Evolutionary conservation across 768 basidiomycete species (phyloP).

Genomic region (Macrolepiota albuminosa): DNA sequence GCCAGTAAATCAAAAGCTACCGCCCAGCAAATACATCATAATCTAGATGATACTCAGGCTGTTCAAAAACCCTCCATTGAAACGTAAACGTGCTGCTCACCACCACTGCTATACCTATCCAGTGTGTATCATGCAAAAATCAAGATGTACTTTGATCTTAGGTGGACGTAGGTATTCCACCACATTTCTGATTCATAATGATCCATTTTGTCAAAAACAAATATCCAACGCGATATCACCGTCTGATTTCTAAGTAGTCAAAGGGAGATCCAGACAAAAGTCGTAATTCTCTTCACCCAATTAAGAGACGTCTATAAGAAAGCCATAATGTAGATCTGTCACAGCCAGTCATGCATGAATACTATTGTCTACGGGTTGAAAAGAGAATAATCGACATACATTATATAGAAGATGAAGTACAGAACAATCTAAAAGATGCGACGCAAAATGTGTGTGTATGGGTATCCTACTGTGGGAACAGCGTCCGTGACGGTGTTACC

Average conservation of each 20-base stretch:
- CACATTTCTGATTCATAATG: background rate
- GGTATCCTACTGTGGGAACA: background rate
- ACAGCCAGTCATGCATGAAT: background rate
- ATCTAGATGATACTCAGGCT: background rate
- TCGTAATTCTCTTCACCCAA: background rate
- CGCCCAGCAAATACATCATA: constrained; percentile 5
- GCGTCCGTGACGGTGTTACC: no score
- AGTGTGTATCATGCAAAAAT: constrained; percentile 57
- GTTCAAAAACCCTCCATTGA: constrained; percentile 29
- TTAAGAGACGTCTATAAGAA: background rate
- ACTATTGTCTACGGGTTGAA: background rate
- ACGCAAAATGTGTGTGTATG: background rate
- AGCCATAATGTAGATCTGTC: background rate
- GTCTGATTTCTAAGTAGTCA: background rate
- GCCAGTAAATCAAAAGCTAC: constrained; percentile 22
- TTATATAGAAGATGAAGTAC: background rate
- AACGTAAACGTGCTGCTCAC: constrained; percentile 37
- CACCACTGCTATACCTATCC: constrained; percentile 27
- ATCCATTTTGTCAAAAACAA: background rate
- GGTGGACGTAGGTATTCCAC: constrained; percentile 57
- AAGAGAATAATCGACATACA: background rate
- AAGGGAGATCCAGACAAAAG: background rate
- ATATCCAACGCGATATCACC: background rate
- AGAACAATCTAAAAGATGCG: no score
- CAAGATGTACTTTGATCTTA: constrained; percentile 68